Percentiles rank a stretch among this genome's conserved stretches.
phyloP scores from a whole-genome alignment of 2,329 filamentous ascomycete genomes.

The Aspergillus ochraceoroseus region DNA sequence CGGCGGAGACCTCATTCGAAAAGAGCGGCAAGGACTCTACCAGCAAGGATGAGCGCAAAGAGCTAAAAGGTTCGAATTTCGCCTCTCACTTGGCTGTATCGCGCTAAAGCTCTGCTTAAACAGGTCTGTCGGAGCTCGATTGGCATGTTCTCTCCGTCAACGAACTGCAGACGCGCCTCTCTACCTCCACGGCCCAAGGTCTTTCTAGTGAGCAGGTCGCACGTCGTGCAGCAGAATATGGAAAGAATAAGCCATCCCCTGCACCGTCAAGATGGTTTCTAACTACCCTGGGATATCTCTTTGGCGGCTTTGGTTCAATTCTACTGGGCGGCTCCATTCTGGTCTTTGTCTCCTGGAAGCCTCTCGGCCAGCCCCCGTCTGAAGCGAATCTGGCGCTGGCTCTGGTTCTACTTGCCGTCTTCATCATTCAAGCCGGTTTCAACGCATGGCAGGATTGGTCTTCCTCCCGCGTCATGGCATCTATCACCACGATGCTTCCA shows the following conservation, averaged over 20 bases:
- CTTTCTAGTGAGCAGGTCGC: conserved; percentile 57
- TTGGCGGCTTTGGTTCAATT: conserved; percentile 70
- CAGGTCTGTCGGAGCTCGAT: conserved; percentile 55
- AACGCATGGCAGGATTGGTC: conserved; percentile 71
- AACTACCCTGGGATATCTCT: conserved; percentile 64
- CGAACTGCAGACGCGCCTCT: conserved; percentile 57
- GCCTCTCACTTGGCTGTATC: not conserved
- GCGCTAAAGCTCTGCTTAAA: no score
- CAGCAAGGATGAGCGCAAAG: conserved; percentile 2
- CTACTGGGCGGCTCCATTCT: conserved; percentile 64
- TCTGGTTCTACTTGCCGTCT: conserved; percentile 67
- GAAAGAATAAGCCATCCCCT: conserved; percentile 62
- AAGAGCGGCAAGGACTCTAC: not conserved
- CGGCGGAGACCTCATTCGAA: not conserved
- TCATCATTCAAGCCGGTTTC: conserved; percentile 64
- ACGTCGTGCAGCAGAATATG: conserved; percentile 55
- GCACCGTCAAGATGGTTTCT: conserved; percentile 58
- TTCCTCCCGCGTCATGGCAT: conserved; percentile 69
- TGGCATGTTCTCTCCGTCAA: conserved; percentile 60
- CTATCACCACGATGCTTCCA: conserved; percentile 74
- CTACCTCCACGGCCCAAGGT: conserved; percentile 55
- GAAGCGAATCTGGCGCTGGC: conserved; percentile 66
- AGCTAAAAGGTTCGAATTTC: not conserved
- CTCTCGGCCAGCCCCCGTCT: conserved; percentile 66
- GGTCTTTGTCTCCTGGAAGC: conserved; percentile 72